Percentiles rank a stretch among this genome's conserved stretches.
Conservation (phyloP, 768 basidiomycete genomes). For the Boletus subcaerulescens region DNA sequence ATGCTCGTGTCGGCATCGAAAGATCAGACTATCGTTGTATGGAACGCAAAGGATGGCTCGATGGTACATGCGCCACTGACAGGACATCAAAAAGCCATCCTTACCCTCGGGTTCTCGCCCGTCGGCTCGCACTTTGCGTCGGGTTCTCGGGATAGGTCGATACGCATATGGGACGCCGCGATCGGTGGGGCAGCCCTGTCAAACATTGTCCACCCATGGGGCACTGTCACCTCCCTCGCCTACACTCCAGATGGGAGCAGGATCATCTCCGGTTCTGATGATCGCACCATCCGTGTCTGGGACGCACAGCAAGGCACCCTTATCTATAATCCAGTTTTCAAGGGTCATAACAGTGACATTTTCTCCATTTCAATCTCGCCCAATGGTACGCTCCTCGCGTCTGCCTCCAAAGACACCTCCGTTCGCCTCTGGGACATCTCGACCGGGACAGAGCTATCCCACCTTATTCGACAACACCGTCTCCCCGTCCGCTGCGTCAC, state of each 20-base stretch:
- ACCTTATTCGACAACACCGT: slow-evolving; percentile 30
- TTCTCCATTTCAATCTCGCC: slow-evolving; percentile 31
- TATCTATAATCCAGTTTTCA: slow-evolving; percentile 17
- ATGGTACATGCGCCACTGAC: slow-evolving; percentile 15
- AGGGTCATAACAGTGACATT: slow-evolving; percentile 24
- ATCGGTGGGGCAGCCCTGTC: slow-evolving; percentile 14
- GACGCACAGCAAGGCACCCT: slow-evolving; percentile 20
- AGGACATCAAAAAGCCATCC: slow-evolving; percentile 25
- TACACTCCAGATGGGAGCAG: slow-evolving; percentile 30
- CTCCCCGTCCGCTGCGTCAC: slow-evolving; percentile 22
- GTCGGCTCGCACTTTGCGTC: slow-evolving; percentile 26
- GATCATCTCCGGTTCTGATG: slow-evolving; percentile 31
- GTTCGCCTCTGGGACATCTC: slow-evolving; percentile 30
- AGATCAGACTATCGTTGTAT: slow-evolving; percentile 27
- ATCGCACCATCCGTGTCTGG: slow-evolving; percentile 31
- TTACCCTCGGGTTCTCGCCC: slow-evolving; percentile 32
- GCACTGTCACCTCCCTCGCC: slow-evolving; percentile 22
- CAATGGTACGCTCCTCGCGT: slow-evolving; percentile 26
- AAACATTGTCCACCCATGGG: slow-evolving; percentile 17
- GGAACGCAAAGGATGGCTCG: slow-evolving; percentile 18
- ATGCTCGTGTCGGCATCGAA: slow-evolving; percentile 26
- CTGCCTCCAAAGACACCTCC: slow-evolving; percentile 31
- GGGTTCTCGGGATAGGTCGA: slow-evolving; percentile 29
- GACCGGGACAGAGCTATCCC: slow-evolving; percentile 17
- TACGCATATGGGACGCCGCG: slow-evolving; percentile 28